These are phyloP conservation scores for Caryopteris hybrid DNA, from an alignment of 305 asterid species.

Conservation along the genomic window DNA sequence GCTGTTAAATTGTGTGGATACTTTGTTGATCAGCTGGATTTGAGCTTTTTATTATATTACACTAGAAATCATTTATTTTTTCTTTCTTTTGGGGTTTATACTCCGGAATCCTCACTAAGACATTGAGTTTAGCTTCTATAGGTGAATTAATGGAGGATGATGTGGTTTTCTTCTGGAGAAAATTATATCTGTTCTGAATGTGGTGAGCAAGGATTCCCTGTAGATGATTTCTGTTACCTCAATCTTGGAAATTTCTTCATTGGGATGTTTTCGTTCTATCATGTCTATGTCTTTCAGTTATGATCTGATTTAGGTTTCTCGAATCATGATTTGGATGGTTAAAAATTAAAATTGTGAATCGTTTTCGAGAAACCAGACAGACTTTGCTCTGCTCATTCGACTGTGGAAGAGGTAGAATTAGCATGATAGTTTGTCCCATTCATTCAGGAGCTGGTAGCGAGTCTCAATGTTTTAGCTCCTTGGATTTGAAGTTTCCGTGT, in stretches of 20 bases:
- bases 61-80: not conserved
- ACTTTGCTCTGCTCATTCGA: not conserved
- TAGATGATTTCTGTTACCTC: not conserved
- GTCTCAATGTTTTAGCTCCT: not conserved
- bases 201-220: not conserved
- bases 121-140: not conserved
- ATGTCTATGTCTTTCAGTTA: not conserved
- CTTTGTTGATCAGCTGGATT: constrained; percentile 13
- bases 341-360: not conserved
- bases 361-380: not conserved
- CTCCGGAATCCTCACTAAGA: not conserved
- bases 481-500: not conserved
- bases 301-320: not conserved
- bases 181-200: not conserved
- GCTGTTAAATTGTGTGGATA: constrained; percentile 10
- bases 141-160: not conserved
- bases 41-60: not conserved
- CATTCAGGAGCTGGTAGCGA: not conserved
- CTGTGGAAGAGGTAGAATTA: not conserved
- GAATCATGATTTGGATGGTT: not conserved
- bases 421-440: not conserved
- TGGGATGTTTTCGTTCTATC: not conserved
- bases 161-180: not conserved
- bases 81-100: not conserved
- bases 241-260: not conserved